phyloP scores from a whole-genome alignment of 257 asterid genomes.

The Asclepias syriaca region DNA sequence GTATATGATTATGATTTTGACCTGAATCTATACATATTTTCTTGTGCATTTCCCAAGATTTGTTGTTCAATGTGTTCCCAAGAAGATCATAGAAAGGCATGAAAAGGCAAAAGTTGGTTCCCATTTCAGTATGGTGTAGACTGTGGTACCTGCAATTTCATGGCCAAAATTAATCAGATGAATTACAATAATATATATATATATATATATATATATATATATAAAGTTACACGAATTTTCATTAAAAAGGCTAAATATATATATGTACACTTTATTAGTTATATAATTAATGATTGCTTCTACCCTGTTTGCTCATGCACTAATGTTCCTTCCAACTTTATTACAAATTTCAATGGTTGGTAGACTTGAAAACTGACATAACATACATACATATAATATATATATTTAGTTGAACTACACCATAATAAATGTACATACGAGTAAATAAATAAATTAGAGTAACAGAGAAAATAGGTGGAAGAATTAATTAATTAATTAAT shows the following conservation, averaged over 20 bases:
- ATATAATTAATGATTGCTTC: neutral
- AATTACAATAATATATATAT: too few relatives aligned
- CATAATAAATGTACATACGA: neutral
- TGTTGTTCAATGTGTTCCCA: conserved; percentile 62
- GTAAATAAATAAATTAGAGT: neutral
- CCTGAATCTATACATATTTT: conserved; percentile 50
- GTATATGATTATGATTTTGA: conserved; percentile 15
- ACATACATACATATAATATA: neutral
- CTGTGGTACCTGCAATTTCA: conserved; percentile 59
- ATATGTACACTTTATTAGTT: neutral
- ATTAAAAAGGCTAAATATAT: neutral
- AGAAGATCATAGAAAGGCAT: conserved; percentile 80
- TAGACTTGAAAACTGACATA: neutral
- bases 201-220: neutral
- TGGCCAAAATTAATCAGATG: neutral
- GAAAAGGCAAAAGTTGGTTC: conserved; percentile 73
- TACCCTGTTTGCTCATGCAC: neutral
- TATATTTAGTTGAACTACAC: neutral
- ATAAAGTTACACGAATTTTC: neutral
- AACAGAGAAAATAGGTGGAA: too few relatives aligned
- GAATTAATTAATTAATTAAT: too few relatives aligned
- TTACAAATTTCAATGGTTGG: neutral
- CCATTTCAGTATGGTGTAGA: conserved; percentile 59
- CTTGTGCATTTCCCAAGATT: conserved; percentile 70
- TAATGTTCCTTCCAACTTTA: neutral